These are phyloP conservation scores for Aspergillus biplanus DNA, from an alignment of 495 filamentous ascomycete genomes.

Conservation along the genomic window DNA sequence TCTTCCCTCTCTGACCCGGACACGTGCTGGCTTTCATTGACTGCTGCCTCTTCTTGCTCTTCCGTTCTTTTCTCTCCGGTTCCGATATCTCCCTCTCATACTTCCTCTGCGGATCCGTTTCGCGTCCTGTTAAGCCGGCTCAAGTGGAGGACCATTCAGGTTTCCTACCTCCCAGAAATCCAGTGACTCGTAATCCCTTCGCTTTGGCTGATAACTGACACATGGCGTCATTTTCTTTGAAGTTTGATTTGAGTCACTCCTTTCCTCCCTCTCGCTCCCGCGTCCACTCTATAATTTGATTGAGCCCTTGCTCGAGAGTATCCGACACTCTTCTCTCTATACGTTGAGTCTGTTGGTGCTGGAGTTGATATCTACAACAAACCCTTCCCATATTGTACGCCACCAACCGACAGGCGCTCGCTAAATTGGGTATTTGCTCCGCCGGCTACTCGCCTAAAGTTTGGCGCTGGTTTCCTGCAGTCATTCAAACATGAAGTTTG, in stretches of 20 bases:
- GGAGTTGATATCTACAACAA: background rate
- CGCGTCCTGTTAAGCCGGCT: background rate
- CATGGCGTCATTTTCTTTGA: constrained; percentile 26
- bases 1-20: constrained; percentile 14
- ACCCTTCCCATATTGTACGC: background rate
- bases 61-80: background rate
- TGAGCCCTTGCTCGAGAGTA: background rate
- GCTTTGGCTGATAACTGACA: constrained; percentile 24
- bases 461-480: background rate
- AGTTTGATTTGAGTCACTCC: constrained; percentile 19
- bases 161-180: constrained; percentile 16
- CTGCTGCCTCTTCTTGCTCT: background rate
- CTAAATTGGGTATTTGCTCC: background rate
- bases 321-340: constrained; percentile 9
- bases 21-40: constrained; percentile 24
- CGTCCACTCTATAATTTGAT: constrained; percentile 11
- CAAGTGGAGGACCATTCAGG: constrained; percentile 15
- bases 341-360: background rate
- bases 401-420: background rate
- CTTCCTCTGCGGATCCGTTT: background rate
- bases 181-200: background rate
- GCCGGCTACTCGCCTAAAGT: background rate
- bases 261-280: constrained; percentile 17
- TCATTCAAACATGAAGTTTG: constrained; percentile 74
- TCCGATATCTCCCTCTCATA: background rate